Evolutionary conservation across 2,329 filamentous ascomycete genomes (phyloP), one percentile per base, ranked within the genome.

Genomic region (Dichotomopilus funicola): DNA sequence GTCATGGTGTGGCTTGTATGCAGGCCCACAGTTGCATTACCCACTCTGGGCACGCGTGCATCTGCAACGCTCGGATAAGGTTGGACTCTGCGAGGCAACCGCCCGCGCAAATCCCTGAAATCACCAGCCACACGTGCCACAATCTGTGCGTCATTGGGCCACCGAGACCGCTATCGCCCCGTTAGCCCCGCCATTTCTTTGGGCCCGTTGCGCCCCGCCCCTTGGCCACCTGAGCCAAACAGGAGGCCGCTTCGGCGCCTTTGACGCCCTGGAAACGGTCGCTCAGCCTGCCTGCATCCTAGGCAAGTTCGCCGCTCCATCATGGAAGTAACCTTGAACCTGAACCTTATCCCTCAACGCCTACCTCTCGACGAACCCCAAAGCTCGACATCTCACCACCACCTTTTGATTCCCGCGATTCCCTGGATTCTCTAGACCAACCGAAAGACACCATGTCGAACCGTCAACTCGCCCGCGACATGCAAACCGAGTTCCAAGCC

Each of bases 401-500:
- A 27, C 19, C 19, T 27, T 27, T 27, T 27, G 19, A 27, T 27
- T 27, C 19, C 31, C 42, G 13, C 6, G 42, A 43, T 27, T 10
- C 19, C 19, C 19, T 27, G 19, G 19, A 44, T 19, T 48, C 33
- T 35, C 45, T 9, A 40, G 5, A 37, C 13, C 37, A n/a, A 49
- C 33, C 37, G 10, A 37, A 13, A n/a, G 52, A 5, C 56, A 73
- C 57, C 55, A 83, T 83, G 80, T 78, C 78, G 58, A 81, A 81
- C 69, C 76, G 79, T 67, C 80, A 83, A 67, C 72, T 76, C 56
- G 75, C 78, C 61, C 76, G 79, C 69, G 80, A 83, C 69, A 83
- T 79, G 77, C 79, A 83, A 66, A 76, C 80, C 70, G 80, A 83
- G 70, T 82, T 83, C 68, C 79, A 83, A 67, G 80, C 80, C 58